These are phyloP conservation scores for Ceratocystis destructans DNA, from an alignment of 2,329 filamentous ascomycete species.

Conservation along the genomic window DNA sequence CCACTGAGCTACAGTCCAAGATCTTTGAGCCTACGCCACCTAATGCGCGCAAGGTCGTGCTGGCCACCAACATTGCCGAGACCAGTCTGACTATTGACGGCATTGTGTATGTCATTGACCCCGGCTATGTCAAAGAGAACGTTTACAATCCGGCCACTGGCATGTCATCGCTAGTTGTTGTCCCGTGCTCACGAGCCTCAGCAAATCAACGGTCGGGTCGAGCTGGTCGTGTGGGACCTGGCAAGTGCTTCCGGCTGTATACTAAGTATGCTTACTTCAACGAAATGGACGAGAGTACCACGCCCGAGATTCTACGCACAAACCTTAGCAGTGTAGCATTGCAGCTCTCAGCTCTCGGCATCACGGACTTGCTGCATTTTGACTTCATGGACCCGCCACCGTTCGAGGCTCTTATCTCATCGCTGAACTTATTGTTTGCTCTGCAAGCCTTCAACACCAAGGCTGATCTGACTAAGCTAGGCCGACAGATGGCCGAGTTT, in stretches of 20 bases:
- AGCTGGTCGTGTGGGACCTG: conserved; percentile 80
- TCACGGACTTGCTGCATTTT: conserved; percentile 85
- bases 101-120: conserved; percentile 91
- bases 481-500: conserved; percentile 90
- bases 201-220: conserved; percentile 88
- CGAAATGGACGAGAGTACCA: conserved; percentile 83
- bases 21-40: conserved; percentile 90
- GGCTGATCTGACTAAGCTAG: conserved; percentile 79
- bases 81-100: conserved; percentile 92
- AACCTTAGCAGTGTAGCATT: conserved; percentile 77
- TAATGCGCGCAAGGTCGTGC: conserved; percentile 73
- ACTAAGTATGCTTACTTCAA: conserved; percentile 91
- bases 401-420: conserved; percentile 75
- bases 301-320: conserved; percentile 82
- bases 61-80: conserved; percentile 95
- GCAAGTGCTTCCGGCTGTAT: conserved; percentile 86
- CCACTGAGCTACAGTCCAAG: conserved; percentile 77
- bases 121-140: conserved; percentile 90
- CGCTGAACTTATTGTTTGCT: conserved; percentile 81
- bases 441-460: conserved; percentile 78
- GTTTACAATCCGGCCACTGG: conserved; percentile 82
- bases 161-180: conserved; percentile 83
- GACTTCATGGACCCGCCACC: conserved; percentile 93
- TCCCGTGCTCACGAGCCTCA: conserved; percentile 79
- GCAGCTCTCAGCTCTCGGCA: conserved; percentile 75